phyloP scores from a whole-genome alignment of 1,284 basidiomycete species.

The Spongiforma sp. region DNA sequence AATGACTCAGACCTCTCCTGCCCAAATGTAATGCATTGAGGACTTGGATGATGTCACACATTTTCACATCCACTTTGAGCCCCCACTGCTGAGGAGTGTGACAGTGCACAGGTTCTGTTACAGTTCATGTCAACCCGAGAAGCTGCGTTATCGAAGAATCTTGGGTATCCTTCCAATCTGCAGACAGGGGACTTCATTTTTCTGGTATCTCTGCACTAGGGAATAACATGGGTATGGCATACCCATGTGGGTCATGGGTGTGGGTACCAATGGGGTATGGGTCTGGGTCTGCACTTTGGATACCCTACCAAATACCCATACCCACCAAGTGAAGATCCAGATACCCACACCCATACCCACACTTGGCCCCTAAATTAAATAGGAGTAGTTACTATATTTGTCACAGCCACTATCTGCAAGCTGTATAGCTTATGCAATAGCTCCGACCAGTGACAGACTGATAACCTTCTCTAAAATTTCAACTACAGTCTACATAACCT shows the following conservation, averaged over 20 bases:
- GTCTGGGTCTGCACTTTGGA: not conserved
- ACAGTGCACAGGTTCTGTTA: conserved; percentile 89
- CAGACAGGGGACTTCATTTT: too few relatives aligned
- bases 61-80: conserved; percentile 90
- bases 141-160: too few relatives aligned
- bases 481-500: not conserved
- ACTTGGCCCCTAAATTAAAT: not conserved
- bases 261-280: not conserved
- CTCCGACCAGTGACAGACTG: not conserved
- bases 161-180: too few relatives aligned
- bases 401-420: not conserved
- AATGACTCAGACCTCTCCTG: conserved; percentile 74
- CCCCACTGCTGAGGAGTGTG: conserved; percentile 85
- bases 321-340: not conserved
- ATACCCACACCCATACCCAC: not conserved
- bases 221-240: not conserved
- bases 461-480: not conserved
- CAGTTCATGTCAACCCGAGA: too few relatives aligned
- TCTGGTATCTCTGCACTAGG: not conserved
- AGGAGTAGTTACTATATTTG: not conserved
- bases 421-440: not conserved
- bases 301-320: not conserved
- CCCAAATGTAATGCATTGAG: conserved; percentile 28
- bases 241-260: not conserved
- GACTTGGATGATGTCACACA: conserved; percentile 57